A percentile compares a stretch with the other conserved stretches of the same genome.
These are phyloP conservation scores for Eudorina sp. DNA, from an alignment of 139 green algal species.

Conservation along the genomic window DNA sequence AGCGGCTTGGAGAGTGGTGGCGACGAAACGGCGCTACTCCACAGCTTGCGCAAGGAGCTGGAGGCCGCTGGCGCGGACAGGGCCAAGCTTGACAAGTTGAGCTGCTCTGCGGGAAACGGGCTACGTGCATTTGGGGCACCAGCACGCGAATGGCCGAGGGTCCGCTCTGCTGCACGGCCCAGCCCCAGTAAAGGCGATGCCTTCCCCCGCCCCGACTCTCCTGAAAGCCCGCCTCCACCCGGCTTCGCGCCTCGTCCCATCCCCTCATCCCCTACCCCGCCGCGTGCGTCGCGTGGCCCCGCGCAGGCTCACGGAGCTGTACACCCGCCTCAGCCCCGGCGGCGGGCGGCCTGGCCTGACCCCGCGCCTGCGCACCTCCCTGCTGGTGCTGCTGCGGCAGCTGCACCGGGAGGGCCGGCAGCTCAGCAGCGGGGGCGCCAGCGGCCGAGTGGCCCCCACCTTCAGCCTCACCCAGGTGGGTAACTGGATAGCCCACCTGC, in stretches of 20 bases:
- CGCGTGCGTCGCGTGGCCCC: not conserved
- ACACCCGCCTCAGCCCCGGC: not conserved
- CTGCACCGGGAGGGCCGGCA: not conserved
- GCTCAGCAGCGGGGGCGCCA: not conserved
- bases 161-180: not conserved
- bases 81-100: slow-evolving; percentile 5
- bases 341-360: not conserved
- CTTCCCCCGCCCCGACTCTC: too few relatives aligned
- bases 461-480: slow-evolving; percentile 10
- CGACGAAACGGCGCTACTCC: slow-evolving; percentile 8
- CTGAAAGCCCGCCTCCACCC: too few relatives aligned
- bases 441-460: not conserved
- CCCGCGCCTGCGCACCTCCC: not conserved
- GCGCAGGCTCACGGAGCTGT: not conserved
- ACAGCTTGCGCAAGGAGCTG: not conserved
- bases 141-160: too few relatives aligned
- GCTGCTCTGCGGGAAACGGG: not conserved
- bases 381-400: slow-evolving; percentile 31
- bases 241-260: too few relatives aligned
- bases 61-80: slow-evolving; percentile 22
- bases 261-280: not conserved
- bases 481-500: too few relatives aligned
- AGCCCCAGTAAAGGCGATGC: not conserved
- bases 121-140: too few relatives aligned
- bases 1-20: slow-evolving; percentile 4